Evolutionary conservation across 2,329 filamentous ascomycete genomes (phyloP).

Genomic region (Phaeoacremonium minimum): DNA sequence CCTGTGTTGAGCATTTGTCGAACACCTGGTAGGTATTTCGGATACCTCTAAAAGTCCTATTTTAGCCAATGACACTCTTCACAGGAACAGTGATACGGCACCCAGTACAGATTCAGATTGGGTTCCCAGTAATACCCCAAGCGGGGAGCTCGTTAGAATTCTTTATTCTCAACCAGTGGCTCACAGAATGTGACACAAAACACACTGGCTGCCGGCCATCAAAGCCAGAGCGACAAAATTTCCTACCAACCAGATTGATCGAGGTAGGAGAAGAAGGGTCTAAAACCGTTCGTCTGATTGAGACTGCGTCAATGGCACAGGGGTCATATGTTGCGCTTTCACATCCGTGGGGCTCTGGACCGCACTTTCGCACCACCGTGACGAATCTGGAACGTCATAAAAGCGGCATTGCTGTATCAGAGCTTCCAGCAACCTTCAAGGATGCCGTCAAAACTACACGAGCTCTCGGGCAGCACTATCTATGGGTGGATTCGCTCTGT

Average conservation of each 20-base stretch:
- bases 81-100: background rate
- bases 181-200: constrained; percentile 6
- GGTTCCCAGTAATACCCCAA: constrained; percentile 2
- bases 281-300: constrained; percentile 2
- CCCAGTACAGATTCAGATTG: constrained; percentile 4
- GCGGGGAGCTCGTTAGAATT: constrained; percentile 7
- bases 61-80: background rate
- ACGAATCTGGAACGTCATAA: background rate
- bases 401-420: rapidly evolving
- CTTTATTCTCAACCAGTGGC: constrained; percentile 8
- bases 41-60: background rate
- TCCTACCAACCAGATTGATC: constrained; percentile 10
- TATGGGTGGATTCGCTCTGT: constrained; percentile 10
- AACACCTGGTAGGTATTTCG: background rate
- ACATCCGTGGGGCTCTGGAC: constrained; percentile 10
- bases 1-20: background rate
- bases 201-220: background rate
- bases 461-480: background rate
- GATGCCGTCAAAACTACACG: constrained; percentile 4
- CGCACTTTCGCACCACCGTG: constrained; percentile 3
- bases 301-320: constrained; percentile 2
- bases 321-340: constrained; percentile 13
- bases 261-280: background rate
- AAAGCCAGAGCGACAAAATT: background rate
- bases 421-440: constrained; percentile 1